These are phyloP conservation scores for Hippophae gyantsensis DNA, from an alignment of 306 rosid species.

Conservation along the genomic window DNA sequence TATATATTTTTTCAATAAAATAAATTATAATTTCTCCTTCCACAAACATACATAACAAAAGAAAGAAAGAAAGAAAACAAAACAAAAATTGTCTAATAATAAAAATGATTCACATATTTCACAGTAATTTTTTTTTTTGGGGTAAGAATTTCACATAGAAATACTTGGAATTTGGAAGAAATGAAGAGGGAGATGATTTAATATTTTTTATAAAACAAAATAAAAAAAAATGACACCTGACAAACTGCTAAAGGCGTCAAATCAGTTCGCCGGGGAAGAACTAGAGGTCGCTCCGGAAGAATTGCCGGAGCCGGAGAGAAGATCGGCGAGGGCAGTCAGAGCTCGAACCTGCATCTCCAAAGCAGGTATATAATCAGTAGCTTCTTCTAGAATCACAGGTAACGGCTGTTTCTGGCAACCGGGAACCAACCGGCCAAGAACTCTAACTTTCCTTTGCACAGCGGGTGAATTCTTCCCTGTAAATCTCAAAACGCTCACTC, in stretches of 20 bases:
- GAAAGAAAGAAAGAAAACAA: too few relatives aligned
- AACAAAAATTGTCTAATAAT: too few relatives aligned
- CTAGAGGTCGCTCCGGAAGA: conserved; percentile 26
- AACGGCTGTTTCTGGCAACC: conserved; percentile 80
- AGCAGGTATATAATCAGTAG: conserved; percentile 76
- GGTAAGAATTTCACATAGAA: conserved; percentile 36
- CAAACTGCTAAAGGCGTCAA: conserved; percentile 12
- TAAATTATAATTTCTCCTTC: too few relatives aligned
- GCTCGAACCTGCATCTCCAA: conserved; percentile 93
- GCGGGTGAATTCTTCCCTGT: conserved; percentile 65
- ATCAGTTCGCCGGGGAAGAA: conserved; percentile 40
- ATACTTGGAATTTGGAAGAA: background rate
- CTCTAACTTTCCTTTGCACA: conserved; percentile 59
- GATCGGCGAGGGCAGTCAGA: conserved; percentile 64
- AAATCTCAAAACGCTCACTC: conserved; percentile 55
- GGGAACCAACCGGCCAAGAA: conserved; percentile 82
- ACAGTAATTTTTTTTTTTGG: background rate
- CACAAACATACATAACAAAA: too few relatives aligned
- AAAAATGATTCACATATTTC: too few relatives aligned
- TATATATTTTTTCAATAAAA: too few relatives aligned
- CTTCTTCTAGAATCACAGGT: conserved; percentile 82
- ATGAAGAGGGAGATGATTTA: background rate
- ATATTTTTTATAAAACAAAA: too few relatives aligned
- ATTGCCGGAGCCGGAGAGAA: conserved; percentile 39
- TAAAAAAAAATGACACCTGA: conserved; percentile 21